Conservation (phyloP, 2,329 filamentous ascomycete species). For the Colletotrichum sp. region DNA sequence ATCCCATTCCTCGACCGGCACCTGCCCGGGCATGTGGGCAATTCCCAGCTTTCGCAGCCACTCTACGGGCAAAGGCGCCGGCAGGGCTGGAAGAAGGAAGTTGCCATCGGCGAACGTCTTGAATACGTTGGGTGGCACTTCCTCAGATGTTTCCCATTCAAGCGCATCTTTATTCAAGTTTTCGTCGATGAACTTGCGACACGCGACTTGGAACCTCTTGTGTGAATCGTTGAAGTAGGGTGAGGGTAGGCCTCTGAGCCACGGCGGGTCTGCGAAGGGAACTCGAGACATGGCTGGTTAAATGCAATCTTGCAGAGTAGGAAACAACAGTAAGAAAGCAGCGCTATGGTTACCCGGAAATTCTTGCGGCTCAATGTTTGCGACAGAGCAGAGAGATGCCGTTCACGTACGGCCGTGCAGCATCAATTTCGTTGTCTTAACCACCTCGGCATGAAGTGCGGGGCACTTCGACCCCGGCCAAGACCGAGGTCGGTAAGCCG, state of each 20-base stretch:
- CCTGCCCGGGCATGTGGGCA: slow-evolving; percentile 65
- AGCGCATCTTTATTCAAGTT: slow-evolving; percentile 65
- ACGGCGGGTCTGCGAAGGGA: slow-evolving; percentile 77
- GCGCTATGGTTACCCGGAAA: not conserved
- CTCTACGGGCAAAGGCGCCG: slow-evolving; percentile 69
- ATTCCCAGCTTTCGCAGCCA: slow-evolving; percentile 72
- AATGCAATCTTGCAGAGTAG: fast-evolving
- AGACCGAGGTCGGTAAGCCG: not conserved
- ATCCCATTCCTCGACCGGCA: slow-evolving; percentile 76
- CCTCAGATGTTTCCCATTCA: slow-evolving; percentile 72
- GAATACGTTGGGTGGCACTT: slow-evolving; percentile 68
- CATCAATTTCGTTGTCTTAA: not conserved
- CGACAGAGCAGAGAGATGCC: not conserved
- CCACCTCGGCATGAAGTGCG: not conserved
- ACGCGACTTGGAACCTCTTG: slow-evolving; percentile 68
- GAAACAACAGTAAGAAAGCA: not conserved
- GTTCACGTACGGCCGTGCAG: too few relatives aligned
- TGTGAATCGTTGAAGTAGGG: slow-evolving; percentile 74
- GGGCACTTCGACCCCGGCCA: not conserved
- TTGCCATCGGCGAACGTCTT: slow-evolving; percentile 65
- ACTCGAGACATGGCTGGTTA: not conserved
- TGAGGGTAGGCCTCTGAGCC: slow-evolving; percentile 71
- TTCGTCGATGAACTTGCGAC: slow-evolving; percentile 68
- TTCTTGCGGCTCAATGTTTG: too few relatives aligned
- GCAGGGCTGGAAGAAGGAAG: slow-evolving; percentile 74